Base-by-base conservation (phyloP, 202 grass and related monocot genomes). In the Dendrocalamus latiflorus region DNA sequence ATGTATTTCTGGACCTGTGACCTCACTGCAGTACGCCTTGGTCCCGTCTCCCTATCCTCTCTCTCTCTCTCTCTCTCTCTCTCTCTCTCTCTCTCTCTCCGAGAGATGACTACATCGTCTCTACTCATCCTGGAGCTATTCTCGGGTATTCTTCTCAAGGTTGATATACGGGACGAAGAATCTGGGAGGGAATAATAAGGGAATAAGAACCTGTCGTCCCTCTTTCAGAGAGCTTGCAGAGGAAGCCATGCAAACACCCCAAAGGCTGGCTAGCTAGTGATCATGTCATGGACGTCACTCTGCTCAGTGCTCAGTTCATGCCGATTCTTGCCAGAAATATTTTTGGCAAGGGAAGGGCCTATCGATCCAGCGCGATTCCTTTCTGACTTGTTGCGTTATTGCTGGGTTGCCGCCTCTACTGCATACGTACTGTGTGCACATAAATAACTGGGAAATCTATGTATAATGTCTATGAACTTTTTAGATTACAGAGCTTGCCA, bases 101-200 rank as follows among this genome's bases (percentile, higher is more conserved):
- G 28, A 1, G 65, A 15, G 78, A 81, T 69, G 87, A 81, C 65
- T 65, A 39, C 79, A 59, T 76, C 84, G 65, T 22, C 63, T 48
- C 80, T 67, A 69, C 78, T n/a, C 45, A 66, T 59, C 77, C 68
- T 65, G 48, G 37, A n/a, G n/a, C n/a, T n/a, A n/a, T n/a, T n/a
- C n/a, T n/a, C n/a, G n/a, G n/a, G n/a, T n/a, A n/a, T n/a, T 71
- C 50, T 75, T 79, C 65, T 65, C 78, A 7, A 71, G 84, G 42
- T 44, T 89, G 84, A 30, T 59, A 78, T 79, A 70, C 42, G n/a
- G 12, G 78, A 87, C 82, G 62, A 85, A 58, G 74, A 75, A 74
- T 87, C 51, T 13, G 18, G 6, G 44, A 74, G 61, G 61, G 84
- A 84, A 88, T 88, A 81, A 74, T 49, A n/a, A n/a, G n/a, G n/a